Evolutionary conservation across 2,329 filamentous ascomycete species (phyloP), one percentile per base, ranked within the genome.

Genomic region (Colletotrichum godetiae): DNA sequence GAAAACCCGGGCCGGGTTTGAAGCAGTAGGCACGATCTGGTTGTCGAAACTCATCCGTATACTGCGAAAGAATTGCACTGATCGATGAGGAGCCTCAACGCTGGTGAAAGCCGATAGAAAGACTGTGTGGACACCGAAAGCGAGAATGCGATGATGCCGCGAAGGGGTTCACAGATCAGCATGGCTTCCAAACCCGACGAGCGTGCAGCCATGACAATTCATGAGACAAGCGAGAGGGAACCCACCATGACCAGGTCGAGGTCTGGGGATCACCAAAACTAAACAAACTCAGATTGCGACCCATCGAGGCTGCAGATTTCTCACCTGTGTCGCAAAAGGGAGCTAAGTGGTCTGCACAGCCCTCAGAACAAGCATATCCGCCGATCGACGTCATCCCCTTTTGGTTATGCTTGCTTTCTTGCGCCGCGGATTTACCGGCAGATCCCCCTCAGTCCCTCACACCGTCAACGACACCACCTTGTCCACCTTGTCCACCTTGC

Each of bases 321-420:
- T 73, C 67, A 73, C 67, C 42, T 70, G 56, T 70, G 71, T 71
- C 33, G 58, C 71, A 61, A 57, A 71, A 61, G 35, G 60, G 37
- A 62, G 69, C 66, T 46, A 49, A 24, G 58, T 29, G 29, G 60
- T 27, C 42, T 56, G 66, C 66, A 73, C 66, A 64, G 70, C 66
- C 70, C 46, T 65, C 67, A 61, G 55, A 64, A 49, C 60, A 56
- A 66, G 67, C 70, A 71, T 61, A 42, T 31, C 27, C 59, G 46
- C 52, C 19, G 56, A 58, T 71, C 71, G 60, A 56, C 60, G 12
- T 37, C 69, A 53, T 5, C 67, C 56, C 24, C 60, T 52, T 71
- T 66, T 73, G 67, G 67, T 66, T 66, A 71, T 71, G 67, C 61
- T 73, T 71, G 71, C 67, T 71, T 70, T 29, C 49, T 52, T 46